Percentiles rank a stretch among this genome's conserved stretches.
phyloP scores from a whole-genome alignment of 768 basidiomycete genomes.

The Amyloporia xantha region DNA sequence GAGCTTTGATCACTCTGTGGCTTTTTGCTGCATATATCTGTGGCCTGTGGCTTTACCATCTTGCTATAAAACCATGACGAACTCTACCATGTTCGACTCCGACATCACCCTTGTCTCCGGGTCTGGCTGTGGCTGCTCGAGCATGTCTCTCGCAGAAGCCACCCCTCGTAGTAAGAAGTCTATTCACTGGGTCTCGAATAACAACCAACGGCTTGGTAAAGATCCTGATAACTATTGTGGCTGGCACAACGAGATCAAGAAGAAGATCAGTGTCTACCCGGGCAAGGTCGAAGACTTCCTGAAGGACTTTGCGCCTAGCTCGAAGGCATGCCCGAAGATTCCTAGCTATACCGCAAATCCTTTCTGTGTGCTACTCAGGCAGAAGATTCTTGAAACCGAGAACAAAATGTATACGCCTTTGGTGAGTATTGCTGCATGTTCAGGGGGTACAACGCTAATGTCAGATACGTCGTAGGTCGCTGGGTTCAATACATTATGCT shows the following conservation, averaged over 20 bases:
- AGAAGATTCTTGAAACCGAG: neutral
- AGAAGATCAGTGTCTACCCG: neutral
- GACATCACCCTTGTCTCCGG: neutral
- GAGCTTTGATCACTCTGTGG: too few relatives aligned
- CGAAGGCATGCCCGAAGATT: neutral
- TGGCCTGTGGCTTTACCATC: neutral
- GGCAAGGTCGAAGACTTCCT: neutral
- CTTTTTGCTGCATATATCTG: too few relatives aligned
- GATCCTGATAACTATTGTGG: neutral
- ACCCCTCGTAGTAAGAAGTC: neutral
- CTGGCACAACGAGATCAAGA: neutral
- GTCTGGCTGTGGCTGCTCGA: neutral
- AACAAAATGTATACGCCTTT: neutral
- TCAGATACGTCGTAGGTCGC: neutral
- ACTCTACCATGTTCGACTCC: neutral
- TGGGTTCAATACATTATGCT: neutral
- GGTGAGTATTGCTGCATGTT: neutral
- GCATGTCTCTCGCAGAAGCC: neutral
- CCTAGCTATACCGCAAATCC: neutral
- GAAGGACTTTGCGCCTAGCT: neutral
- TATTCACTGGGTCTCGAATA: neutral
- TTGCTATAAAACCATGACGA: neutral
- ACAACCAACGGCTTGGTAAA: neutral
- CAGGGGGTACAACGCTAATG: neutral
- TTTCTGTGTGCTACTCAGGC: neutral